These are phyloP conservation scores for Withania somnifera DNA, from an alignment of 305 asterid genomes.

Conservation along the genomic window DNA sequence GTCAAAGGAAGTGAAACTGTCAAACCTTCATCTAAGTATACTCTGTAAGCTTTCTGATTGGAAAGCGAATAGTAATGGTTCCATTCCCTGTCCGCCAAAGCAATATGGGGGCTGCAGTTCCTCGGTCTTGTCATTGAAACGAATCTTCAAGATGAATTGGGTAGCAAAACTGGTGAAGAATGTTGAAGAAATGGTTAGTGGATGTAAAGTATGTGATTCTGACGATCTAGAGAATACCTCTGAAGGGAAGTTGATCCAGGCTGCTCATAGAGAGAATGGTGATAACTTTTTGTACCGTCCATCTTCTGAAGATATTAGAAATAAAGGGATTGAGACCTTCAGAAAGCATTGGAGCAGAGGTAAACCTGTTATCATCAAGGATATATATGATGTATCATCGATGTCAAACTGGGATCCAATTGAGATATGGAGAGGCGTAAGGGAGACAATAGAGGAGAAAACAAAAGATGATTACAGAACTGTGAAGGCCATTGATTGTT, in stretches of 20 bases:
- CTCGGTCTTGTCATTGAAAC: slow-evolving; percentile 51
- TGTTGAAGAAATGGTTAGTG: slow-evolving; percentile 93
- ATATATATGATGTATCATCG: slow-evolving; percentile 57
- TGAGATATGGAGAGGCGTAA: slow-evolving; percentile 70
- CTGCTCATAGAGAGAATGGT: slow-evolving; percentile 46
- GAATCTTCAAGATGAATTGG: slow-evolving; percentile 98
- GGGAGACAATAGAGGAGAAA: slow-evolving; percentile 73
- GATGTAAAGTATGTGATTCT: slow-evolving; percentile 46
- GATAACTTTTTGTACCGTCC: slow-evolving; percentile 56
- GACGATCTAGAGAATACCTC: slow-evolving; percentile 29
- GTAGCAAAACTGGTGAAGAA: slow-evolving; percentile 84
- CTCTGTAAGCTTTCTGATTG: slow-evolving; percentile 38
- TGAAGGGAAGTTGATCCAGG: slow-evolving; percentile 39
- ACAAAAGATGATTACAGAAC: slow-evolving; percentile 51
- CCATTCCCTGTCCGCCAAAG: slow-evolving; percentile 70
- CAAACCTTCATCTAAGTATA: slow-evolving; percentile 34
- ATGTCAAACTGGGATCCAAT: slow-evolving; percentile 77
- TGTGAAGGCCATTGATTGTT: slow-evolving; percentile 75
- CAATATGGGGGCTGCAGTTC: slow-evolving; percentile 76
- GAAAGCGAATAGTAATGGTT: slow-evolving; percentile 65
- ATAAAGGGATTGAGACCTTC: slow-evolving; percentile 64
- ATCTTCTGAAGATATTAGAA: slow-evolving; percentile 58
- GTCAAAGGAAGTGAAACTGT: slow-evolving; percentile 25
- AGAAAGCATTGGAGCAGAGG: slow-evolving; percentile 78
- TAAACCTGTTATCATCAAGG: slow-evolving; percentile 72